Base-by-base conservation (phyloP, 805 yeast species). In the Blastobotrys americana region DNA sequence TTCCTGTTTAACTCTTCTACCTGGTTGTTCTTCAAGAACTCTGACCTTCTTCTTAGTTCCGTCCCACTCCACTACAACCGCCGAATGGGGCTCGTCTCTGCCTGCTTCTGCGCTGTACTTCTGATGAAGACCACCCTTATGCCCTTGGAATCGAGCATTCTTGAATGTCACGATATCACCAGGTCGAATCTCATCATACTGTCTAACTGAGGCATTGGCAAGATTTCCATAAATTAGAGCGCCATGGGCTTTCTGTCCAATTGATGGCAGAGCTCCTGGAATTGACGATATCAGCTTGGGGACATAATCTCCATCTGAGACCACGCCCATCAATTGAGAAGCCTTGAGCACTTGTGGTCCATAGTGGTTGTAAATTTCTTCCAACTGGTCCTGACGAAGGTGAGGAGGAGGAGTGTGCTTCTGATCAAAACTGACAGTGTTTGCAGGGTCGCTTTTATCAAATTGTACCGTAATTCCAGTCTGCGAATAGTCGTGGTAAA, bases 141-240 rank as follows among this genome's bases (percentile, higher is more conserved):
- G 85, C 4, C 80, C 76, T 50, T 75, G 77, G 64, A 90, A 89
- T 48, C 74, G 74, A 4, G 87, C 96, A 45, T 78, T 78, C 55
- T 80, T 76, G 50, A 87, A 74, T 42, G 87, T 84, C 35, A 87
- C 64, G 6, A 90, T 71, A 61, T 93, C 97, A 48, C 98, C 98
- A 0, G 94, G 81, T 39, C 75, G 71, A 44, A 88, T 74, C 34
- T 78, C 83, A 44, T 78, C 87, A 23, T 65, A 55, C 52, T 74
- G 78, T 13, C 71, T 64, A 4, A 78, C 73, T 4, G 69, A 55
- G 37, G 77, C 72, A 55, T 71, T 72, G 47, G 69, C 72, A 55
- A 66, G 52, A 53, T 74, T 83, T 51, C 70, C 67, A 64, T 80
- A 88, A 49, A 83, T 71, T 18, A 75, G 71, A n/a, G 74, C 81